A percentile compares a stretch with the other conserved stretches of the same genome.
Conservation (phyloP, 2,329 filamentous ascomycete genomes). For the Microcyclosporella mali region DNA sequence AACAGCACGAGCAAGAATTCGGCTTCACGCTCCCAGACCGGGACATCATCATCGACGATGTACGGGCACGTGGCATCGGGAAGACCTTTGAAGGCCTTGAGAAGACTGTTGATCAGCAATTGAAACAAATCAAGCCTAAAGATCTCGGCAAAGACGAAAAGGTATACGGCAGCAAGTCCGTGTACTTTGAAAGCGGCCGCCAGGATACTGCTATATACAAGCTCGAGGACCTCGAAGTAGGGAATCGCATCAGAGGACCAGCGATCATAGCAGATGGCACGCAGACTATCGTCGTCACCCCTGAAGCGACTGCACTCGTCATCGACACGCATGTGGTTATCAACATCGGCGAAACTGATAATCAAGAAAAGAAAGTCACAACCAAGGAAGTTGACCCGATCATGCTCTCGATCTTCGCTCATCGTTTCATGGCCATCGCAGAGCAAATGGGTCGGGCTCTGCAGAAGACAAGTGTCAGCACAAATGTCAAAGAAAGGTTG, state of each 20-base stretch:
- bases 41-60: slow-evolving; percentile 85
- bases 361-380: slow-evolving; percentile 43
- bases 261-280: slow-evolving; percentile 82
- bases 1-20: slow-evolving; percentile 87
- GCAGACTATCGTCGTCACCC: slow-evolving; percentile 87
- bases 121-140: slow-evolving; percentile 61
- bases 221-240: slow-evolving; percentile 65
- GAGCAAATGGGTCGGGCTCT: slow-evolving; percentile 77
- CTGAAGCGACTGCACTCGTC: slow-evolving; percentile 66
- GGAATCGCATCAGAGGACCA: slow-evolving; percentile 68
- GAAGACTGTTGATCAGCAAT: slow-evolving; percentile 76
- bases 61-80: slow-evolving; percentile 79
- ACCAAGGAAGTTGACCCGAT: slow-evolving; percentile 64
- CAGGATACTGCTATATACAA: slow-evolving; percentile 76
- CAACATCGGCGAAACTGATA: slow-evolving; percentile 57
- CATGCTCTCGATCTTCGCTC: slow-evolving; percentile 70
- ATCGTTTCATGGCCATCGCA: slow-evolving; percentile 79
- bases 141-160: slow-evolving; percentile 54
- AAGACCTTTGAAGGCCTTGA: slow-evolving; percentile 77
- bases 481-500: slow-evolving; percentile 74
- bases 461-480: slow-evolving; percentile 73
- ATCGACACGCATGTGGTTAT: slow-evolving; percentile 86
- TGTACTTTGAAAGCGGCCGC: slow-evolving; percentile 81
- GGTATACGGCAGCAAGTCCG: slow-evolving; percentile 58
- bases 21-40: slow-evolving; percentile 80